Conservation (phyloP, 352 stramenopile species). For the Pythium scleroteichum region DNA sequence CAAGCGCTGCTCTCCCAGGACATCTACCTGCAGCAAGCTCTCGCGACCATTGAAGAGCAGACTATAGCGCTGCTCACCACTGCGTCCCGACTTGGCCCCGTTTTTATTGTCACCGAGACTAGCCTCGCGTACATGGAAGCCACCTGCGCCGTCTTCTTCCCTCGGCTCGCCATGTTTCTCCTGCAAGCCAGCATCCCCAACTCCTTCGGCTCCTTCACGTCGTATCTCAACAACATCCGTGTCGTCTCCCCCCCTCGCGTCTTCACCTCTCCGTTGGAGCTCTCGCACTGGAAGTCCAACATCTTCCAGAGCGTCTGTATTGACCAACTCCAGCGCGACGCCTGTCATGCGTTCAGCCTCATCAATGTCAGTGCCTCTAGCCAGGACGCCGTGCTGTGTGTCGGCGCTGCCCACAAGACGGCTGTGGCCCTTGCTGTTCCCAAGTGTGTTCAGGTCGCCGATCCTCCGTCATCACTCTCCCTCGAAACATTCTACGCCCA, state of each 20-base stretch:
- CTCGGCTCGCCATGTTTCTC: conserved; percentile 41
- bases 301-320: conserved; percentile 49
- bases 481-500: conserved; percentile 65
- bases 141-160: conserved; percentile 50
- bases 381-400: conserved; percentile 32
- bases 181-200: conserved; percentile 32
- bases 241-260: conserved; percentile 41
- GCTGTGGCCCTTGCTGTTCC: conserved; percentile 39
- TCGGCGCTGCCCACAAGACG: conserved; percentile 31
- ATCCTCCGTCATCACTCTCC: conserved; percentile 18
- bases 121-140: conserved; percentile 49
- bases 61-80: conserved; percentile 42
- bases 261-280: conserved; percentile 38
- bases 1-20: conserved; percentile 34
- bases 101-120: conserved; percentile 49
- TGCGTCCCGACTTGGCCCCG: conserved; percentile 37
- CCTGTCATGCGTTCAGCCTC: conserved; percentile 35
- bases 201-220: conserved; percentile 5
- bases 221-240: conserved; percentile 29
- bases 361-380: conserved; percentile 40
- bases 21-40: conserved; percentile 53
- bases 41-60: conserved; percentile 53
- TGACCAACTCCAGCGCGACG: conserved; percentile 25
- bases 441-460: conserved; percentile 31
- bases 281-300: conserved; percentile 41